These are phyloP conservation scores for Sarocladium brachiariae DNA, from an alignment of 2,329 filamentous ascomycete species.

Conservation along the genomic window DNA sequence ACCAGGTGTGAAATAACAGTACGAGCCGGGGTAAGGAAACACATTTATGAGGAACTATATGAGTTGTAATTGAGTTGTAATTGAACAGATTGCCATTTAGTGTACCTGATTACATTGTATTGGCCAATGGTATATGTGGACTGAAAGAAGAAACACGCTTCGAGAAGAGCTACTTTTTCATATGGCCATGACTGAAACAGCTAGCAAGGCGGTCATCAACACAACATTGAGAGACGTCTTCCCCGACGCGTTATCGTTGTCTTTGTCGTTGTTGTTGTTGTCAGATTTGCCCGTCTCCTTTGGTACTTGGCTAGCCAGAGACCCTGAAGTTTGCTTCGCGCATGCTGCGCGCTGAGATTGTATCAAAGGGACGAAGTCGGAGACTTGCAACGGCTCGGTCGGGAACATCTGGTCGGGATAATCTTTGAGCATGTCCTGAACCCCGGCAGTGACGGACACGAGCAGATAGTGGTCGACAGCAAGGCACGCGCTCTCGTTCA, in stretches of 20 bases:
- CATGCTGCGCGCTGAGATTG: not conserved
- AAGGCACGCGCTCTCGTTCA: not conserved
- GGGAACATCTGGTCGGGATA: constrained; percentile 1
- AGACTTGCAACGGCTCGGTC: not conserved
- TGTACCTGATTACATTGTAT: too few species aligned
- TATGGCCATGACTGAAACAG: not conserved
- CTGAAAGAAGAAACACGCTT: not conserved
- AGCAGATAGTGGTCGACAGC: constrained; percentile 1
- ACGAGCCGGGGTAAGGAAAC: too few species aligned
- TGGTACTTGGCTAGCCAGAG: not conserved
- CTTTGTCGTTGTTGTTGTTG: not conserved
- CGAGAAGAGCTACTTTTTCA: not conserved
- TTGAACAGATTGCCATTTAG: too few species aligned
- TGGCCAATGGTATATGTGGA: too few species aligned
- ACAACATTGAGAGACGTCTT: constrained; percentile 1
- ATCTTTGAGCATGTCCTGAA: not conserved
- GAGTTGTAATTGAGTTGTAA: too few species aligned
- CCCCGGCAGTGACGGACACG: constrained; percentile 4
- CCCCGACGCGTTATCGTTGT: not conserved
- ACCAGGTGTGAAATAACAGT: too few species aligned
- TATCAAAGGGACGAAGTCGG: not conserved
- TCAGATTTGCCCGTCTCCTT: not conserved
- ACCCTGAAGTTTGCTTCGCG: constrained; percentile 3
- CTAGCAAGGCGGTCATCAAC: constrained; percentile 6
- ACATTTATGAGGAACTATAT: too few species aligned